Evolutionary conservation across 768 basidiomycete species (phyloP).

Genomic region (Holtermanniella nyarrowii): DNA sequence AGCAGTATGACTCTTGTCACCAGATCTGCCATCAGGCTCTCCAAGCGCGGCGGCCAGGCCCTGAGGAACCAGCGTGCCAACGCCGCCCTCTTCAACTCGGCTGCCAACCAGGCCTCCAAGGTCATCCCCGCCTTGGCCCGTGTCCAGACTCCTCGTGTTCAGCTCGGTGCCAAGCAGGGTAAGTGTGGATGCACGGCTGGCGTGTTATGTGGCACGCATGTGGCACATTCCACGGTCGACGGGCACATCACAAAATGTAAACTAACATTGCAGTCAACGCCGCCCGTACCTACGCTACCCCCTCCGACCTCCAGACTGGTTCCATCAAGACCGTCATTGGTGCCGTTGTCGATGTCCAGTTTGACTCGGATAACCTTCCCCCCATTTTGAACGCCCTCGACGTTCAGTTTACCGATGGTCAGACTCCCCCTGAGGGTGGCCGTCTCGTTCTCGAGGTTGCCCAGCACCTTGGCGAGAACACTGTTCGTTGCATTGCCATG

Average conservation of each 20-base stretch:
- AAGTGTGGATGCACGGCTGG: slow-evolving; percentile 7
- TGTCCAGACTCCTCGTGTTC: slow-evolving; percentile 19
- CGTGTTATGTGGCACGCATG: too few species aligned
- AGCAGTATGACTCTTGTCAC: slow-evolving; percentile 39
- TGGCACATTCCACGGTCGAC: too few species aligned
- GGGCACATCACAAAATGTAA: too few species aligned
- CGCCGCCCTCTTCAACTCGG: slow-evolving; percentile 39
- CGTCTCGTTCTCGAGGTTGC: slow-evolving; percentile 98
- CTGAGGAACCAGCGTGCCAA: slow-evolving; percentile 32
- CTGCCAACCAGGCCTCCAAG: slow-evolving; percentile 28
- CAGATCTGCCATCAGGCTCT: slow-evolving; percentile 38
- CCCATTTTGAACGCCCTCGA: slow-evolving; percentile 98
- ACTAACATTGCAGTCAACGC: too few species aligned
- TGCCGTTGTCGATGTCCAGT: slow-evolving; percentile 99
- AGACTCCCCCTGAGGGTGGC: slow-evolving; percentile 67
- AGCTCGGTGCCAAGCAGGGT: slow-evolving; percentile 17
- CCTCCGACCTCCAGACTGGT: slow-evolving; percentile 63
- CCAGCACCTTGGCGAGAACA: slow-evolving; percentile 97
- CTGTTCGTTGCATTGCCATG: slow-evolving; percentile 99
- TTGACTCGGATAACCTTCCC: slow-evolving; percentile 86
- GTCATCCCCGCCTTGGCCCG: slow-evolving; percentile 20
- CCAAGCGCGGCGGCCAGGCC: slow-evolving; percentile 33
- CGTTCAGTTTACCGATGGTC: slow-evolving; percentile 52
- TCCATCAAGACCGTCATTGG: slow-evolving; percentile 97
- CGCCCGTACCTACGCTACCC: slow-evolving; percentile 79